Evolutionary conservation across 2,329 filamentous ascomycete species (phyloP).

Genomic region (Sarocladium brachiariae): DNA sequence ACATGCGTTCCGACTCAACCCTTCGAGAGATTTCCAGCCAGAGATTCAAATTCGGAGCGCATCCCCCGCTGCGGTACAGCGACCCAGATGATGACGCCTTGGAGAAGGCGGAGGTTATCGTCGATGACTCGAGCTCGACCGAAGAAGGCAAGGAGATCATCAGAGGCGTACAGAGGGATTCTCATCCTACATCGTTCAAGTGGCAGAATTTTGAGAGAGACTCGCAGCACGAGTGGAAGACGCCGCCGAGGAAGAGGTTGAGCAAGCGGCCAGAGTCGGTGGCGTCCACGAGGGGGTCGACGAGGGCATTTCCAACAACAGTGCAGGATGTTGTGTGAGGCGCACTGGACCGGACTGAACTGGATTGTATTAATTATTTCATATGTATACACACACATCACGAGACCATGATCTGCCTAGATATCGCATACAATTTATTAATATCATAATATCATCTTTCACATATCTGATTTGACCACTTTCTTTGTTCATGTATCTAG

Average conservation of each 20-base stretch:
- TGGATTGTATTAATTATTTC: too few species aligned
- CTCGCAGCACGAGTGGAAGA: not conserved
- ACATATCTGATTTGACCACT: too few species aligned
- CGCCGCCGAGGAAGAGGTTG: constrained; percentile 7
- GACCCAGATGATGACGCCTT: constrained; percentile 13
- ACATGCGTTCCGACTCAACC: constrained; percentile 18
- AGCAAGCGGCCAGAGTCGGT: not conserved
- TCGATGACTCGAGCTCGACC: not conserved
- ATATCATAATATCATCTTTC: too few species aligned
- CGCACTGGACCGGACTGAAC: too few species aligned
- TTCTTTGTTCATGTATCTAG: too few species aligned
- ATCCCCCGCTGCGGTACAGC: constrained; percentile 15
- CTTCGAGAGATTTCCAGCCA: constrained; percentile 12
- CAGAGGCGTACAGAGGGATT: not conserved
- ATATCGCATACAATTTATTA: too few species aligned
- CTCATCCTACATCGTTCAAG: not conserved
- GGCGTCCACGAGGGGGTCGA: not conserved
- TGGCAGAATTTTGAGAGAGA: constrained; percentile 9
- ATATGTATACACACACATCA: too few species aligned
- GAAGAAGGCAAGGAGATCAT: not conserved
- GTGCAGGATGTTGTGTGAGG: too few species aligned
- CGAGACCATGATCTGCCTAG: too few species aligned
- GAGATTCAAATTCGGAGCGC: constrained; percentile 16
- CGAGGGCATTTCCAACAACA: not conserved
- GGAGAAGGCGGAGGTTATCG: not conserved